Evolutionary conservation across 192 early-diverging fungal species (phyloP), one percentile per base, ranked within the genome.

Genomic region (Backusella liffmaniae): DNA sequence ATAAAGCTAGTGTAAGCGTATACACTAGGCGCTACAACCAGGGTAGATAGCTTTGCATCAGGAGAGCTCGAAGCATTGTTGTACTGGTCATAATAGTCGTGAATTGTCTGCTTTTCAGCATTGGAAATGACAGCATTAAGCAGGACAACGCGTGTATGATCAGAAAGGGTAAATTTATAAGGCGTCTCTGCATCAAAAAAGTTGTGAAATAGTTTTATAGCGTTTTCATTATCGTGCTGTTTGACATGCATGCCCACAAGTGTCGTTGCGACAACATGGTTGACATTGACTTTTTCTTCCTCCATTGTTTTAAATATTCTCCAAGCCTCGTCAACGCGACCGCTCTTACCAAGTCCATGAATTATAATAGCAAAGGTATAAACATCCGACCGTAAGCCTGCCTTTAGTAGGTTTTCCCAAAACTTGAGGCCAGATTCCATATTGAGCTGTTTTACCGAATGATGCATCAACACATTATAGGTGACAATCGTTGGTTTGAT

Each of bases 401-500:
- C 76, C 3, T 67, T 36, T 9, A 74, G 34, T 46, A 86, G 59
- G 51, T 82, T 77, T 7, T 34, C 44, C 72, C 77, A 80, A 44
- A 84, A 81, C 12, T 72, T 71, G 12, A 80, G 42, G 6, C 78
- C 81, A 13, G 79, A 73, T 21, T 77, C 70, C 42, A 86, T 84
- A 53, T 86, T 78, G 3, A 79, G 36, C 49, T 80, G 76, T 29
- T 62, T 26, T 3, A 72, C 67, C 13, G 78, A 75, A 65, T 86
- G 78, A 23, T 79, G 69, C 75, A 86, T 82, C 39, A 86, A 53
- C 8, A 76, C 68, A 62, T 86, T 86, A 73, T 84, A 86, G 15
- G 78, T 84, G 5, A 75, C 80, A 2, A 81, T 39, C 41, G 74
- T 80, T 16, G 85, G 85, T 42, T 82, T 21, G 29, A 84, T 76